Evolutionary conservation across 257 asterid species (phyloP).

Genomic region (Osmanthus fragrans): DNA sequence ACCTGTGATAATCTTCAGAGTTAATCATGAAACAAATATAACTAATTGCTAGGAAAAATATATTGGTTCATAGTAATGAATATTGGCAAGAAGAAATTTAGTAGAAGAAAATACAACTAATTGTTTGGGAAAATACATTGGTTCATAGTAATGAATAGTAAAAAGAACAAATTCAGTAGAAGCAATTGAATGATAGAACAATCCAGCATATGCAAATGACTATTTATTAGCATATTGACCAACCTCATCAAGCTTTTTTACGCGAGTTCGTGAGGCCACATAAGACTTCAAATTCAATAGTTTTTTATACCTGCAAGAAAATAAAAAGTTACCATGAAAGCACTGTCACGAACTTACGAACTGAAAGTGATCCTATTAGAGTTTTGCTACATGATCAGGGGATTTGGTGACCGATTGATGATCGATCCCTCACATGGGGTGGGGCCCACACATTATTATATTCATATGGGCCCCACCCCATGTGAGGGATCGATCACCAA

Average conservation of each 20-base stretch:
- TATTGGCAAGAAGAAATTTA: not conserved
- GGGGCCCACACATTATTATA: no score
- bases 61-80: not conserved
- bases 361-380: not conserved
- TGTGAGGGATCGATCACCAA: no score
- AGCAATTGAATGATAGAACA: slow-evolving; percentile 19
- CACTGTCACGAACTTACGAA: not conserved
- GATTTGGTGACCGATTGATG: no score
- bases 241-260: slow-evolving; percentile 80
- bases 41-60: not conserved
- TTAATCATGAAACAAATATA: not conserved
- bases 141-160: not conserved
- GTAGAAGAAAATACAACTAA: not conserved
- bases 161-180: slow-evolving; percentile 8
- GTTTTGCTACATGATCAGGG: no score
- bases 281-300: slow-evolving; percentile 70
- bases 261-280: slow-evolving; percentile 90
- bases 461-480: no score
- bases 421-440: no score
- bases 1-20: not conserved
- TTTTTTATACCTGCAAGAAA: slow-evolving; percentile 57
- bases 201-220: slow-evolving; percentile 3
- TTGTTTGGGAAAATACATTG: no score
- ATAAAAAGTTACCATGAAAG: slow-evolving; percentile 12
- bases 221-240: slow-evolving; percentile 19